Conservation (phyloP, 805 yeast genomes). For the Candida nemodendra region DNA sequence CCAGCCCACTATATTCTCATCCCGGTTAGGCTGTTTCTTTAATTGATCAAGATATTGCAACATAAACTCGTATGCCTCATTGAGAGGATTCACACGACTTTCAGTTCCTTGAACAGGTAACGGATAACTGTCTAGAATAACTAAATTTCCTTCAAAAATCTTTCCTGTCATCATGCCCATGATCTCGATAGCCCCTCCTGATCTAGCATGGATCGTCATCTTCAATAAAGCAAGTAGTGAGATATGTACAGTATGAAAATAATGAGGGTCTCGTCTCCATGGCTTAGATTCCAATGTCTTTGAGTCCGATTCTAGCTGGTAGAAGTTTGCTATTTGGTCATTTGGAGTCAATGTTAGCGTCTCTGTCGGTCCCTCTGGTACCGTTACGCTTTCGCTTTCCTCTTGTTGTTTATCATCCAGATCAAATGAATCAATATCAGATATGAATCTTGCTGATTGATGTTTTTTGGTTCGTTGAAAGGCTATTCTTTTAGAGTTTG, state of each 20-base stretch:
- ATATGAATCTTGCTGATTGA: background rate
- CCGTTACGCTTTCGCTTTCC: background rate
- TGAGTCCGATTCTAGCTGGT: conserved; percentile 15
- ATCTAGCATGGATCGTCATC: conserved; percentile 75
- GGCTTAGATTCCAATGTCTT: conserved; percentile 36
- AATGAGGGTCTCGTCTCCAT: conserved; percentile 57
- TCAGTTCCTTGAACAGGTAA: conserved; percentile 96
- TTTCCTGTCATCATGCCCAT: conserved; percentile 95
- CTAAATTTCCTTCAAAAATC: conserved; percentile 51
- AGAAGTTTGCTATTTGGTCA: conserved; percentile 10
- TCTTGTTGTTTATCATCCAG: background rate
- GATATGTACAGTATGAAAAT: conserved; percentile 59
- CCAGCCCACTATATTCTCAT: conserved; percentile 91
- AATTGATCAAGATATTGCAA: conserved; percentile 68
- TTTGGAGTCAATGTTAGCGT: conserved; percentile 7
- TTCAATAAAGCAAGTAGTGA: conserved; percentile 72
- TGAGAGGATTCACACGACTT: conserved; percentile 90
- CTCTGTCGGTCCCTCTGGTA: conserved; percentile 3
- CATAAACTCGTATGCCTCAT: conserved; percentile 94
- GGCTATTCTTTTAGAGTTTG: background rate
- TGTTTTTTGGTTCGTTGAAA: background rate
- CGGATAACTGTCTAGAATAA: conserved; percentile 79
- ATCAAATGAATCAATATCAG: conserved; percentile 5
- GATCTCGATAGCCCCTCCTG: conserved; percentile 85
- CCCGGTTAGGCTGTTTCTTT: conserved; percentile 43